Evolutionary conservation across 192 early-diverging fungal genomes (phyloP), one percentile per base, ranked within the genome.

Genomic region (Backusella liffmaniae): DNA sequence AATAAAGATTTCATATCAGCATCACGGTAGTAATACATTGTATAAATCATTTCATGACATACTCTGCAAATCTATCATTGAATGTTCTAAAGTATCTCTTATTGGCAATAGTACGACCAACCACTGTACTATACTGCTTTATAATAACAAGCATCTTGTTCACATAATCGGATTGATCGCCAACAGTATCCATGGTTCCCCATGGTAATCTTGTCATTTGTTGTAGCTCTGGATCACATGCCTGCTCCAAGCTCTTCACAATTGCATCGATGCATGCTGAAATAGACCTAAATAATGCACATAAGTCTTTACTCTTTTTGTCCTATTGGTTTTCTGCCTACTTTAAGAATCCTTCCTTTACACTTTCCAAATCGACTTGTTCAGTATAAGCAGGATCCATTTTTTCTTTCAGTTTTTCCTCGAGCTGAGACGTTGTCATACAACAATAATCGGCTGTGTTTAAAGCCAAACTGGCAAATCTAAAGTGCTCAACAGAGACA

Each of bases 391-490:
- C 87, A 18, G 82, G 80, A 42, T 94, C 91, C 41, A 98, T 91
- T 21, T 90, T 91, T 59, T 96, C 95, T 68, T 86, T 89, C n/a
- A 99, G 80, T 80, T 95, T 95, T 53, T 95, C 91, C 79, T 98
- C 96, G 13, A 99, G 86, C 92, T 94, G 94, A 10, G 86, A 80
- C 0, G 92, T 96, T 1, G 95, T 96, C 12, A 89, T 86, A 32
- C 88, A 86, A 76, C 97, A 99, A 81, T 99, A 99, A 81, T 99
- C 98, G 0, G 94, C 94, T 0, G 98, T 99, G 62, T 97, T 98
- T 73, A 98, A 84, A 29, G 96, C 88, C n/a, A 93, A 75, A 73
- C 94, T 94, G 2, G 90, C 89, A 13, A 89, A 88, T 37, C 85
- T 81, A 37, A 98, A 82, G 21, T 93, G 91, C 29, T 95, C 93